These are phyloP conservation scores for Exsudoporus frostii DNA, from an alignment of 768 basidiomycete genomes.

Conservation along the genomic window DNA sequence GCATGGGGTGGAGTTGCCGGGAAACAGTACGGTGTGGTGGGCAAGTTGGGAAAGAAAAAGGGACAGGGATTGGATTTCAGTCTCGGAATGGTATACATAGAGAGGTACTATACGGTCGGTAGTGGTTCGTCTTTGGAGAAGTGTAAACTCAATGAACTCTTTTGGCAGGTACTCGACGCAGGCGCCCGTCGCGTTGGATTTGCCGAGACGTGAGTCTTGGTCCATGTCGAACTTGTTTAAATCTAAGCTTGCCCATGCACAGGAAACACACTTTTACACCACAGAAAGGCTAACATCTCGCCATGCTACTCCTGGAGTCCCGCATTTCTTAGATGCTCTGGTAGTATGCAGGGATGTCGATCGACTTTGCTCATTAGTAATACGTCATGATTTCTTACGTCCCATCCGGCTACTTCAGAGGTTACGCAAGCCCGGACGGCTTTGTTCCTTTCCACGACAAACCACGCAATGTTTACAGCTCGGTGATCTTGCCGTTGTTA, in stretches of 20 bases:
- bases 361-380: too few species aligned
- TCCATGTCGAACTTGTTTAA: not conserved
- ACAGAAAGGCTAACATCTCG: not conserved
- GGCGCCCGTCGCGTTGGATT: conserved; percentile 20
- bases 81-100: not conserved
- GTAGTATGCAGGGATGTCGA: too few species aligned
- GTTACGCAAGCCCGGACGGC: too few species aligned
- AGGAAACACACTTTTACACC: conserved; percentile 22
- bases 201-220: conserved; percentile 20
- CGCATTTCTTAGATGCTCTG: not conserved
- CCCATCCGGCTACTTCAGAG: too few species aligned
- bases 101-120: conserved; percentile 6
- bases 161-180: conserved; percentile 19
- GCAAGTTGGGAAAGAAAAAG: not conserved
- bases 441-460: too few species aligned
- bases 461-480: too few species aligned
- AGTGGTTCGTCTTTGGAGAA: not conserved
- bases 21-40: too few species aligned
- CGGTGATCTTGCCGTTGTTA: too few species aligned
- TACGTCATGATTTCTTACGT: not conserved
- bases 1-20: conserved; percentile 10
- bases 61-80: not conserved
- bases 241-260: not conserved
- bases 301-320: not conserved
- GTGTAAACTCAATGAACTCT: not conserved